A percentile compares a stretch with the other conserved stretches of the same genome.
Conservation (phyloP, 2,329 filamentous ascomycete species). For the Trichoderma afroharzianum region DNA sequence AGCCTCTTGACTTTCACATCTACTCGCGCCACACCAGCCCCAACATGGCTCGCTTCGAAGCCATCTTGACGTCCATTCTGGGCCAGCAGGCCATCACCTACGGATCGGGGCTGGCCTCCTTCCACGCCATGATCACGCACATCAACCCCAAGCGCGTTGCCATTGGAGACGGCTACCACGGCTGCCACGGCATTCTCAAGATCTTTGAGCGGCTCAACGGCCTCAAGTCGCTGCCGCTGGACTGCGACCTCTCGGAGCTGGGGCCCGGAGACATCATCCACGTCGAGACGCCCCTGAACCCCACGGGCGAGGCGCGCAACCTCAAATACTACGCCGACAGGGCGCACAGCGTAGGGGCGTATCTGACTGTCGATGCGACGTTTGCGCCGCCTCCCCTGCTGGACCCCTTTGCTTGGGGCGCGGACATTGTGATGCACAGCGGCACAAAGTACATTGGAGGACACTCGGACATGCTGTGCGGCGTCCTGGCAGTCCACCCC, state of each 20-base stretch:
- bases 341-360: conserved; percentile 69
- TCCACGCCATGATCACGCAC: conserved; percentile 82
- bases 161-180: conserved; percentile 86
- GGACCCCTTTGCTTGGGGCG: conserved; percentile 77
- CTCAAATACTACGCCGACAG: conserved; percentile 67
- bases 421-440: conserved; percentile 85
- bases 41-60: conserved; percentile 80
- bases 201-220: conserved; percentile 73
- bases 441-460: conserved; percentile 97
- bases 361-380: conserved; percentile 81
- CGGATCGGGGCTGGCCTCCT: conserved; percentile 78
- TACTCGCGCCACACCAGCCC: conserved; percentile 81
- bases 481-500: conserved; percentile 67
- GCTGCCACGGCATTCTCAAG: conserved; percentile 79
- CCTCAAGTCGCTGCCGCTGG: conserved; percentile 67
- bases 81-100: conserved; percentile 72
- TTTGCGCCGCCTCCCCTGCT: conserved; percentile 88
- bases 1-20: conserved; percentile 60
- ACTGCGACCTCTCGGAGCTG: conserved; percentile 63
- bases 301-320: conserved; percentile 74
- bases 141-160: conserved; percentile 80
- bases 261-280: conserved; percentile 79
- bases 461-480: conserved; percentile 89
- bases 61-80: conserved; percentile 71
- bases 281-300: conserved; percentile 91